Evolutionary conservation across 2,329 filamentous ascomycete genomes (phyloP).

Genomic region (Claviceps sp.): DNA sequence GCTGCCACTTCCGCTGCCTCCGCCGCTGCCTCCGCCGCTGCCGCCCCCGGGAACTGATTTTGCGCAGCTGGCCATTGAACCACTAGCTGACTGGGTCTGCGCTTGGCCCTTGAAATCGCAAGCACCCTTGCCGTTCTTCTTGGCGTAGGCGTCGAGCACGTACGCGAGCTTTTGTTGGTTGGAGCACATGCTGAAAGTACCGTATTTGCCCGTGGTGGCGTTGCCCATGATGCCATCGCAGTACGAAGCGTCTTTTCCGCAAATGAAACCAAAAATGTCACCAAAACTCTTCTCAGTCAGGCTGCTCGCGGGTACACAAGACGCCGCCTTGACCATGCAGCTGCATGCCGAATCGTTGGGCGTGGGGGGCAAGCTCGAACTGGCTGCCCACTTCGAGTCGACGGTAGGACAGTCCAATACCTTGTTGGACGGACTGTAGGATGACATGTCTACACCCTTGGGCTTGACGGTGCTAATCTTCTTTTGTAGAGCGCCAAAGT

Average conservation of each 20-base stretch:
- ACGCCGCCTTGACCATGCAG: conserved; percentile 70
- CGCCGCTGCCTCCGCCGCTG: background rate
- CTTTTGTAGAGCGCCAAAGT: conserved; percentile 60
- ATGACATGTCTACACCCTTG: conserved; percentile 47
- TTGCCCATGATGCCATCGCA: conserved; percentile 51
- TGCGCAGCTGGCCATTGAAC: conserved; percentile 39
- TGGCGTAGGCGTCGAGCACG: conserved; percentile 62
- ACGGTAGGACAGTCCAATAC: conserved; percentile 60
- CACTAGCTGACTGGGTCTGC: conserved; percentile 33
- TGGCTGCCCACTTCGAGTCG: conserved; percentile 48
- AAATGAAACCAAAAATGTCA: conserved; percentile 64
- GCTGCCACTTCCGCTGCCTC: background rate
- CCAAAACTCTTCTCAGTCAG: conserved; percentile 47
- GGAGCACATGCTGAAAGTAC: conserved; percentile 67
- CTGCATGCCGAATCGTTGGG: conserved; percentile 68
- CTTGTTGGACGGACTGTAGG: conserved; percentile 65
- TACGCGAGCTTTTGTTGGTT: conserved; percentile 57
- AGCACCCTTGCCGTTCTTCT: conserved; percentile 35
- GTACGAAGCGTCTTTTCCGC: conserved; percentile 39
- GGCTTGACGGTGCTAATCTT: conserved; percentile 57
- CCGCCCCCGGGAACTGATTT: conserved; percentile 47
- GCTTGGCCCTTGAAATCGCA: conserved; percentile 63
- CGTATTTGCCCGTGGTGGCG: conserved; percentile 41
- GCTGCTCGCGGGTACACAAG: conserved; percentile 51
- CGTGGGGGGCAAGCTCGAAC: conserved; percentile 60